A percentile compares a stretch with the other conserved stretches of the same genome.
Evolutionary conservation across 176 grass and related monocot species (phyloP).

Genomic region (Themeda triandra): DNA sequence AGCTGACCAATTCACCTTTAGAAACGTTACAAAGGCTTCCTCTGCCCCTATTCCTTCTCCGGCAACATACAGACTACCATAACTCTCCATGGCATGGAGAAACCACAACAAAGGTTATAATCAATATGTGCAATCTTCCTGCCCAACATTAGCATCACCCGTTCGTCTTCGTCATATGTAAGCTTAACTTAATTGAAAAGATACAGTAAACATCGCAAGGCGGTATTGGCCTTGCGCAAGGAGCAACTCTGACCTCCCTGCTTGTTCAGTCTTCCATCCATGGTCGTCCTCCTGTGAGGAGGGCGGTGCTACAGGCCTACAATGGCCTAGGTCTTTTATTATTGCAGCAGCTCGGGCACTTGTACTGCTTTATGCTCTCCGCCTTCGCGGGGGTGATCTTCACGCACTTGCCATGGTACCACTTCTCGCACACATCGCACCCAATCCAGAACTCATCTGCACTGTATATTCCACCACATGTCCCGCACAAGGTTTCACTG

Average conservation of each 20-base stretch:
- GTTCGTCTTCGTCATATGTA: slow-evolving; percentile 28
- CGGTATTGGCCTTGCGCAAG: slow-evolving; percentile 30
- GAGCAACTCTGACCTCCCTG: slow-evolving; percentile 16
- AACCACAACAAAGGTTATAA: slow-evolving; percentile 28
- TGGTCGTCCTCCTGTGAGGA: not conserved
- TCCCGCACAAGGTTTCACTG: slow-evolving; percentile 88
- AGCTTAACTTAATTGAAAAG: slow-evolving; percentile 32
- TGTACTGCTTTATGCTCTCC: slow-evolving; percentile 97
- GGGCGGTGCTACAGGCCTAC: not conserved
- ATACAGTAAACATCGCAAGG: slow-evolving; percentile 41
- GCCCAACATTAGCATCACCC: slow-evolving; percentile 41
- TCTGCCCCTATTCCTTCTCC: slow-evolving; percentile 24
- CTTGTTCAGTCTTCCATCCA: slow-evolving; percentile 16
- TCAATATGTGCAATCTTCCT: slow-evolving; percentile 33
- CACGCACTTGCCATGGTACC: slow-evolving; percentile 97
- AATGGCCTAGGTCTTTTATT: slow-evolving; percentile 68
- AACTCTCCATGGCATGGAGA: slow-evolving; percentile 20
- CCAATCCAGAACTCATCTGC: slow-evolving; percentile 93
- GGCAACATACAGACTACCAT: slow-evolving; percentile 21
- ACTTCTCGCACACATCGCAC: slow-evolving; percentile 88
- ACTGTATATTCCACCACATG: slow-evolving; percentile 77
- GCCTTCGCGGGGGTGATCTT: slow-evolving; percentile 97
- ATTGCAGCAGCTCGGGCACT: slow-evolving; percentile 95
- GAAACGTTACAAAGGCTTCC: slow-evolving; percentile 28
- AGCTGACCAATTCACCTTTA: slow-evolving; percentile 20